Conservation (phyloP, 139 green algal species). For the Chara braunii region DNA sequence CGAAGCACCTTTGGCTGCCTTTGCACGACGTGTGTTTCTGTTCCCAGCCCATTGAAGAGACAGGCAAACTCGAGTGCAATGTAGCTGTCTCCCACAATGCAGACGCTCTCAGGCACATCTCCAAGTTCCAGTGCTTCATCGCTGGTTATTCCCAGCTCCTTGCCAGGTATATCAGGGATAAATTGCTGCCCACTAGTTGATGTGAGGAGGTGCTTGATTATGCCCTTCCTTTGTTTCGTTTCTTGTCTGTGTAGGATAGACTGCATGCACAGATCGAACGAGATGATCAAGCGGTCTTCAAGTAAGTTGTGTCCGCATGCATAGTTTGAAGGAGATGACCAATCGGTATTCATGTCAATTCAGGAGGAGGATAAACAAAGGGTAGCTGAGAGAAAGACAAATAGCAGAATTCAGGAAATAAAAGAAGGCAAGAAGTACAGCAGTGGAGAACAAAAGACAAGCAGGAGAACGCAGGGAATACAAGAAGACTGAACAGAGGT, state of each 20-base stretch:
- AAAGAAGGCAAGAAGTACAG: too few species aligned
- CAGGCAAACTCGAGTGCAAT: slow-evolving; percentile 93
- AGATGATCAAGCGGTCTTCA: too few species aligned
- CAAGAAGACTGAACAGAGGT: too few species aligned
- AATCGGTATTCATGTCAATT: too few species aligned
- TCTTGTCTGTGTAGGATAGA: slow-evolving; percentile 83
- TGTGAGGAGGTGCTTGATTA: slow-evolving; percentile 77
- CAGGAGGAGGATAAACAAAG: too few species aligned
- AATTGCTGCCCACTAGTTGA: slow-evolving; percentile 71
- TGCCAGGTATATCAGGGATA: slow-evolving; percentile 72
- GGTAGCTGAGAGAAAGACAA: too few species aligned
- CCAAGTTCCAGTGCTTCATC: slow-evolving; percentile 85
- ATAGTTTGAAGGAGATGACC: too few species aligned
- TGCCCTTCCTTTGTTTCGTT: slow-evolving; percentile 50
- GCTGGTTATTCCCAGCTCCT: slow-evolving; percentile 78
- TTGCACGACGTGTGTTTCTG: slow-evolving; percentile 75
- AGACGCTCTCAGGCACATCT: slow-evolving; percentile 61
- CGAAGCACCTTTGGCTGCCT: slow-evolving; percentile 57
- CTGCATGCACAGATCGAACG: slow-evolving; percentile 51
- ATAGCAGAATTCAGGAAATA: too few species aligned
- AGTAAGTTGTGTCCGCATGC: too few species aligned
- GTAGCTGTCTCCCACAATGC: slow-evolving; percentile 86
- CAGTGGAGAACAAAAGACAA: neutral
- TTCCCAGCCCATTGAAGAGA: slow-evolving; percentile 85
- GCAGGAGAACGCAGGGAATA: neutral